A percentile compares a stretch with the other conserved stretches of the same genome.
These are phyloP conservation scores for Saturnispora hagleri DNA, from an alignment of 805 yeast species.

Conservation along the genomic window DNA sequence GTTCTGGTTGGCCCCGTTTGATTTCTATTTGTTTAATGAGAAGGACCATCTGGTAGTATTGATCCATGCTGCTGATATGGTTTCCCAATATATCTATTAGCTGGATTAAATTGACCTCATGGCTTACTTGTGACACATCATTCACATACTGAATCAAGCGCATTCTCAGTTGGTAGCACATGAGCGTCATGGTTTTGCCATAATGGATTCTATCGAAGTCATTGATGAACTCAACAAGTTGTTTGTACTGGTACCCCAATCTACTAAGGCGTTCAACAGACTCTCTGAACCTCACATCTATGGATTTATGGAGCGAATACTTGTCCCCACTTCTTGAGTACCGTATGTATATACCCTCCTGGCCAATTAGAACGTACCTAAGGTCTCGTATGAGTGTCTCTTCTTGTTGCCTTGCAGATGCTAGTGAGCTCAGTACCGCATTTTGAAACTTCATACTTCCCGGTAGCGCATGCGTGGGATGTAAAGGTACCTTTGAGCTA, in stretches of 20 bases:
- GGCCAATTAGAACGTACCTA: conserved; percentile 55
- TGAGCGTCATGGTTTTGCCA: conserved; percentile 68
- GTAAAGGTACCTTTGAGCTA: neutral
- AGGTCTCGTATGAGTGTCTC: conserved; percentile 64
- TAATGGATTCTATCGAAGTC: conserved; percentile 42
- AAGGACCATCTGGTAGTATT: neutral
- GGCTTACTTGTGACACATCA: conserved; percentile 37
- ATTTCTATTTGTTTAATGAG: conserved; percentile 36
- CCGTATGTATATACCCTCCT: conserved; percentile 71
- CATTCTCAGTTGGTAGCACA: conserved; percentile 51
- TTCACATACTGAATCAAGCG: conserved; percentile 32
- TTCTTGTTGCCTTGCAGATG: conserved; percentile 55
- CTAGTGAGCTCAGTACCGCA: neutral
- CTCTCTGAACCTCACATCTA: conserved; percentile 68
- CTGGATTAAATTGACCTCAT: conserved; percentile 27
- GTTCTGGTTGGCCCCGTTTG: conserved; percentile 29
- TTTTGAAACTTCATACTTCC: neutral
- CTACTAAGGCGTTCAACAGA: conserved; percentile 51
- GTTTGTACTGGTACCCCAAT: conserved; percentile 54
- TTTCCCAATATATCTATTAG: neutral
- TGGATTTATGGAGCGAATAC: conserved; percentile 60
- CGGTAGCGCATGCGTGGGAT: neutral
- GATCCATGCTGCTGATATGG: conserved; percentile 3
- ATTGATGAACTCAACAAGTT: conserved; percentile 52
- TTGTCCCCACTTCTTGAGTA: conserved; percentile 63